phyloP scores from a whole-genome alignment of 768 basidiomycete genomes.

The Gymnopilus dilepis region DNA sequence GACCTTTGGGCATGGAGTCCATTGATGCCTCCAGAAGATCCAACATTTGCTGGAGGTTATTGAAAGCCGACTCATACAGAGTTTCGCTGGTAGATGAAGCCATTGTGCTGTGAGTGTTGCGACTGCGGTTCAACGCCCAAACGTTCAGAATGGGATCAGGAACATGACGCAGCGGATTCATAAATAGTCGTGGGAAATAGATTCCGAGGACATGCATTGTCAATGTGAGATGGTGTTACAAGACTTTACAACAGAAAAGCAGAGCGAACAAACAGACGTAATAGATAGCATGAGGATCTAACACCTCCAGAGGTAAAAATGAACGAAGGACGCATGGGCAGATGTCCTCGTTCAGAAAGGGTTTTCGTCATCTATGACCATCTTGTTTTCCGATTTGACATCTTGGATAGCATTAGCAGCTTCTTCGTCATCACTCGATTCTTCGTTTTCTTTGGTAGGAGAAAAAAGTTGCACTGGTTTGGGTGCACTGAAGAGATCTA shows the following conservation, averaged over 20 bases:
- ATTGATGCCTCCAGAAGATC: not conserved
- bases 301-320: constrained; percentile 16
- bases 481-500: constrained; percentile 48
- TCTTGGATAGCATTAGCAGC: constrained; percentile 30
- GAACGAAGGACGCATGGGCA: constrained; percentile 19
- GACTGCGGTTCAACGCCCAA: too few species aligned
- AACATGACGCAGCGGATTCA: constrained; percentile 2
- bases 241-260: constrained; percentile 29
- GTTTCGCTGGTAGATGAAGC: not conserved
- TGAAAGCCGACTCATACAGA: not conserved
- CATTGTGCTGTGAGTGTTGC: not conserved
- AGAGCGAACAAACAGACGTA: constrained; percentile 23
- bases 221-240: constrained; percentile 28
- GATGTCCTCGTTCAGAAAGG: constrained; percentile 54
- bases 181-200: constrained; percentile 33
- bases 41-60: not conserved
- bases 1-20: constrained; percentile 9
- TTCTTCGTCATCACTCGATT: constrained; percentile 45
- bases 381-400: constrained; percentile 34
- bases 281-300: constrained; percentile 7
- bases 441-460: constrained; percentile 46
- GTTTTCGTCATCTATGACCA: constrained; percentile 67
- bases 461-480: constrained; percentile 70
- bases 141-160: too few species aligned
- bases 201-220: constrained; percentile 26